Evolutionary conservation across 768 basidiomycete species (phyloP).

Genomic region (Tubosaeta sp.): DNA sequence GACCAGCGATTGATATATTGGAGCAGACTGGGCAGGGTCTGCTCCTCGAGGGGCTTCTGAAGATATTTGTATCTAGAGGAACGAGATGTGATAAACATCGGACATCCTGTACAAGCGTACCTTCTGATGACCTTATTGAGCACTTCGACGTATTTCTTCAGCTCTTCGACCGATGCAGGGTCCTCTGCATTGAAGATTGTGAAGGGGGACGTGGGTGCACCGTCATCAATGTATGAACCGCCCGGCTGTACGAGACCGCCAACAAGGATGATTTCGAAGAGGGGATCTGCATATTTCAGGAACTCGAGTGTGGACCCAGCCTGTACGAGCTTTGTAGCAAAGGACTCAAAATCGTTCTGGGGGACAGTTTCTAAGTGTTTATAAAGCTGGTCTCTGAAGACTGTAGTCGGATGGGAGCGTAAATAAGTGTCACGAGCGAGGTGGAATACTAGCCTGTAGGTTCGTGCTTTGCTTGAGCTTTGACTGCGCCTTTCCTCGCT

Average conservation of each 20-base stretch:
- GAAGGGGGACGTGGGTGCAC: conserved; percentile 82
- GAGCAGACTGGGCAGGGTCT: conserved; percentile 74
- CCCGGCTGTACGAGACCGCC: conserved; percentile 97
- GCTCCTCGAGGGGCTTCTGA: conserved; percentile 91
- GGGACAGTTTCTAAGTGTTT: conserved; percentile 85
- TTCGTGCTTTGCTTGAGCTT: conserved; percentile 92
- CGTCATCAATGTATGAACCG: conserved; percentile 85
- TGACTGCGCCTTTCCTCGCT: conserved; percentile 89
- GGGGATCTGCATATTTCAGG: conserved; percentile 94
- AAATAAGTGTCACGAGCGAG: background rate
- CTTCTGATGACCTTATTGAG: conserved; percentile 95
- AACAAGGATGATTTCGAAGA: conserved; percentile 94
- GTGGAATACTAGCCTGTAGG: conserved; percentile 49
- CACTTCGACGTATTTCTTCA: conserved; percentile 92
- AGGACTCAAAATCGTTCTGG: conserved; percentile 76
- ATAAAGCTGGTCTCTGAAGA: conserved; percentile 91
- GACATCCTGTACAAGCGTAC: conserved; percentile 36
- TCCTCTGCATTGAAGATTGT: conserved; percentile 79
- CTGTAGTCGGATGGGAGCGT: conserved; percentile 35
- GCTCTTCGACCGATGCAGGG: conserved; percentile 74
- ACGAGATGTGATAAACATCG: conserved; percentile 2
- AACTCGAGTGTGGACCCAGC: conserved; percentile 92
- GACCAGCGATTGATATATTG: conserved; percentile 90
- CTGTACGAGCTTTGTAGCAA: conserved; percentile 79
- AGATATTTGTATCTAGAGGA: conserved; percentile 91